phyloP scores from a whole-genome alignment of 257 asterid species.

The Datura wrightii region DNA sequence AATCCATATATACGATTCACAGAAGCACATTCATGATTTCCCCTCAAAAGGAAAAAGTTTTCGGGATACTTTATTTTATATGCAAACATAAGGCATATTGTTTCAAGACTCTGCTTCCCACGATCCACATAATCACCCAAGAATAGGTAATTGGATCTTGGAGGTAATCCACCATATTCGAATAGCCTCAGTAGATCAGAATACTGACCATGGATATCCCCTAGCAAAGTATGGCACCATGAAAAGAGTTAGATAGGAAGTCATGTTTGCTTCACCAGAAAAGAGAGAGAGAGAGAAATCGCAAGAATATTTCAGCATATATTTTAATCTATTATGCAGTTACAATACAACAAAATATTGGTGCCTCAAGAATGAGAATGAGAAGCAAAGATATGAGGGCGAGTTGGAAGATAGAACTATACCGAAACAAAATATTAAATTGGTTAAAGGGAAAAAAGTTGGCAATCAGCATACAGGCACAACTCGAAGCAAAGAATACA shows the following conservation, averaged over 20 bases:
- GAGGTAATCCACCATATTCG: conserved; percentile 76
- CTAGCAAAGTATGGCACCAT: conserved; percentile 43
- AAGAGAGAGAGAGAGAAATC: neutral
- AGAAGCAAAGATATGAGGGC: neutral
- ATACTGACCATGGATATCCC: conserved; percentile 85
- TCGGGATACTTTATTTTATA: conserved; percentile 77
- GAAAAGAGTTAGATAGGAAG: conserved; percentile 25
- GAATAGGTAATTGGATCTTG: conserved; percentile 76
- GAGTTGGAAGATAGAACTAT: neutral
- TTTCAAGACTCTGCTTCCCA: conserved; percentile 84
- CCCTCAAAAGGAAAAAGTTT: conserved; percentile 79
- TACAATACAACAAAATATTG: conserved; percentile 14
- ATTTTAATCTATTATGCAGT: neutral
- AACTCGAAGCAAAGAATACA: neutral
- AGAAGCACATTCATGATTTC: conserved; percentile 85
- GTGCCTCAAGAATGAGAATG: neutral
- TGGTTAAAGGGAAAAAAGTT: neutral
- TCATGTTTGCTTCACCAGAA: neutral
- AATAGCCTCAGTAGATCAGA: conserved; percentile 79
- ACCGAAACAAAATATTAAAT: neutral
- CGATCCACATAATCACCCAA: conserved; percentile 86
- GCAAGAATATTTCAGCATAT: neutral
- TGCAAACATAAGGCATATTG: conserved; percentile 79
- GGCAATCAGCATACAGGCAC: neutral
- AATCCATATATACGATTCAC: conserved; percentile 81